Evolutionary conservation across 2,329 filamentous ascomycete species (phyloP).

Genomic region (Aspergillus novofumigatus): DNA sequence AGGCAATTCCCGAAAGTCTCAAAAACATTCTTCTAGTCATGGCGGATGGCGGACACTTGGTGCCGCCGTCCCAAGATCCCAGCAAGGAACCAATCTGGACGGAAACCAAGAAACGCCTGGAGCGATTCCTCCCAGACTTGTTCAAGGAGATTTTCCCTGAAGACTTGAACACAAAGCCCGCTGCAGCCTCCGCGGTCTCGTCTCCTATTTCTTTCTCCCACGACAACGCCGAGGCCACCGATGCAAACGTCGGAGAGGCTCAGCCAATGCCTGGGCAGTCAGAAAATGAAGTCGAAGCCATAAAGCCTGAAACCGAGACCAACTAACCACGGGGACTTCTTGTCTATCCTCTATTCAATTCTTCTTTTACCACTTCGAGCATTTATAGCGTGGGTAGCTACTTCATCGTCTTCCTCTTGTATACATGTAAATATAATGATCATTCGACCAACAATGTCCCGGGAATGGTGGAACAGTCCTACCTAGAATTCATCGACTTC

Average conservation of each 20-base stretch:
- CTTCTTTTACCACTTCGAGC: conserved; percentile 7
- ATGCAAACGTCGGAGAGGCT: conserved; percentile 10
- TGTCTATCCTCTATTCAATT: background rate
- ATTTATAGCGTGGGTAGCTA: conserved; percentile 14
- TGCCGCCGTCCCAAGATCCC: conserved; percentile 57
- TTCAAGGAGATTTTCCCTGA: conserved; percentile 57
- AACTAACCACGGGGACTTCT: background rate
- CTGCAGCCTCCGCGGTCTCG: conserved; percentile 11
- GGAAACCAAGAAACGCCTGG: conserved; percentile 58
- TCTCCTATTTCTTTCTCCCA: conserved; percentile 13
- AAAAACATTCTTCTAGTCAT: conserved; percentile 97
- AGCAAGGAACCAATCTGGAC: conserved; percentile 54
- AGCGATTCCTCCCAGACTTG: conserved; percentile 57
- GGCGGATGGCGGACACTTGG: conserved; percentile 80
- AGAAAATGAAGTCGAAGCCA: background rate
- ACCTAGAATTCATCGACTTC: background rate
- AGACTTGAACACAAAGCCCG: conserved; percentile 16
- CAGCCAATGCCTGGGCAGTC: background rate
- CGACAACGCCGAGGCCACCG: conserved; percentile 5
- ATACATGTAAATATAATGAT: conserved; percentile 8
- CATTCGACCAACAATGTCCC: too few relatives aligned
- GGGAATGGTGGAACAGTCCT: background rate
- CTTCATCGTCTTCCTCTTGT: conserved; percentile 1
- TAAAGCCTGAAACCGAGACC: conserved; percentile 1
- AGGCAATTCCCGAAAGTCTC: conserved; percentile 89